Base-by-base conservation (phyloP, 2,329 filamentous ascomycete genomes). In the Claviceps monticola region DNA sequence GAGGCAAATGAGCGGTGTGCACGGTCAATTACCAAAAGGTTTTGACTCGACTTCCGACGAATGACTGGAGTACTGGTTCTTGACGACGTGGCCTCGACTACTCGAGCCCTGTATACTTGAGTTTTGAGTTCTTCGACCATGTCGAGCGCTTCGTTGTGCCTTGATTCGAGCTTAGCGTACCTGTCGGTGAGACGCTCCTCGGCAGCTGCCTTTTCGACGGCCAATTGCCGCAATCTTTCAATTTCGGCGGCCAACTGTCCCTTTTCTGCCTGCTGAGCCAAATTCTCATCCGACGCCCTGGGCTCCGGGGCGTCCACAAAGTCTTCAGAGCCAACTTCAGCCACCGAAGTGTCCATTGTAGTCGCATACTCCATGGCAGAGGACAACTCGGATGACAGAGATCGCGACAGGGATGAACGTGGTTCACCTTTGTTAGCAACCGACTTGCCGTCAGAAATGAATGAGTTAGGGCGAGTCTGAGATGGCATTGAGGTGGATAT, bases 351-450 rank as follows among this genome's bases (percentile, higher is more conserved):
- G 59, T 83, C 81, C 56, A 74, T 74, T 56, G 80, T 83, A 60
- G 75, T 74, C 60, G 80, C 80, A 64, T 85, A 87, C 62, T 86
- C 86, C 78, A 85, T 80, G 74, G 80, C 88, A 66, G 85, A 95
- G 62, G 88, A 95, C 66, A 95, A 79, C 71, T 97, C 93, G 71
- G 88, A 93, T 58, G 88, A 96, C 60, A 96, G 84, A 63, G 89
- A 95, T 67, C 84, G 88, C 72, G 88, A 90, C 39, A 64, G 59
- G 62, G 86, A 90, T 68, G 86, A 87, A 58, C 65, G 70, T 71
- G 75, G 68, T 50, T 70, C 73, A 72, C 82, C 78, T 71, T 83
- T 89, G 66, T 79, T 71, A 64, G 82, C 84, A 70, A 79, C 84
- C 62, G 82, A 80, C 70, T 80, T 82, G 61, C 76, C 74, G 63